Percentiles rank a stretch among this genome's conserved stretches.
Conservation (phyloP, 805 yeast genomes). For the Candida railenensis region DNA sequence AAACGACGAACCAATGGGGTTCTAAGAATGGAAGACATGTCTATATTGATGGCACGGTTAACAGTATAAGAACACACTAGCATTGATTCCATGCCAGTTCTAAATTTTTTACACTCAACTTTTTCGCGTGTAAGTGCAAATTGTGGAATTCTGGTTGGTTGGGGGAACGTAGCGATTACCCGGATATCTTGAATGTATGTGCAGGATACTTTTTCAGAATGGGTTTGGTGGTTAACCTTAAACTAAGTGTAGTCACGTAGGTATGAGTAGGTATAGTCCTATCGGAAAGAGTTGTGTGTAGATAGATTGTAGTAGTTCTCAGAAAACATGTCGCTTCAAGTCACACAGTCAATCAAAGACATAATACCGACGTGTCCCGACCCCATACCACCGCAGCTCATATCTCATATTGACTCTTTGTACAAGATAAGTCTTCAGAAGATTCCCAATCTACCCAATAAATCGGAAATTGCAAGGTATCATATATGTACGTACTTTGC, state of each 20-base stretch:
- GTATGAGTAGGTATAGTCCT: too few relatives aligned
- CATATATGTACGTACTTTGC: conserved; percentile 69
- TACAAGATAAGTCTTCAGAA: conserved; percentile 54
- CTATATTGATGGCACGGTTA: not conserved
- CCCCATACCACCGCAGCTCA: conserved; percentile 42
- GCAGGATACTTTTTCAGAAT: conserved; percentile 5
- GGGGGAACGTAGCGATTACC: conserved; percentile 13
- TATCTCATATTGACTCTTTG: conserved; percentile 41
- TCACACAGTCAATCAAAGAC: conserved; percentile 41
- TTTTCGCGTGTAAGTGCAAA: not conserved
- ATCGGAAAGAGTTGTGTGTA: not conserved
- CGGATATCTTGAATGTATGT: conserved; percentile 10
- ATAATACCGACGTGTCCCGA: conserved; percentile 48
- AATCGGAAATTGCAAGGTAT: conserved; percentile 62
- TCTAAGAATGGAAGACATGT: not conserved
- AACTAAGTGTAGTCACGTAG: too few relatives aligned
- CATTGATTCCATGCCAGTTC: too few relatives aligned
- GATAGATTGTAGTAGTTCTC: not conserved
- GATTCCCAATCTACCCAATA: conserved; percentile 46
- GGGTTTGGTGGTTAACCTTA: not conserved
- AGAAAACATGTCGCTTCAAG: conserved; percentile 14
- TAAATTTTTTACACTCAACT: too few relatives aligned
- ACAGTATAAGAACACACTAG: not conserved
- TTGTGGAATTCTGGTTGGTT: conserved; percentile 27
- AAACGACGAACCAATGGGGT: conserved; percentile 21